Base-by-base conservation (phyloP, 257 asterid species). In the Nicotiana tabacum region DNA sequence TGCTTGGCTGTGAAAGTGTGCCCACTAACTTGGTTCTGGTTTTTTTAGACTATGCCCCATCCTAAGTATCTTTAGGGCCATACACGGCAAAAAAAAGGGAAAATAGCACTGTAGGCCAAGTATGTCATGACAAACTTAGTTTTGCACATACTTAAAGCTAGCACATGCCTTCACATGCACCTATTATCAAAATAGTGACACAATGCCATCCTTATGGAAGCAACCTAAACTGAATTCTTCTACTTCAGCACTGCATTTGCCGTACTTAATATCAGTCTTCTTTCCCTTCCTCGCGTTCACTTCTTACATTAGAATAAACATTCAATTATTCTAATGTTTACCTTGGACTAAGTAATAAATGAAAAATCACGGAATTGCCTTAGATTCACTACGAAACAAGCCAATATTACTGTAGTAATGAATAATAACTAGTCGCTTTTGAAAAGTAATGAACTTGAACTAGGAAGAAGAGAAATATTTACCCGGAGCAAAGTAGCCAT, bases 401-500 rank as follows among this genome's bases (percentile, higher is more conserved):
- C 13, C 37, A 79, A 37, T 65, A 15, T 35, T 60, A 30, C 30
- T 29, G 39, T 12, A 12, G 4, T 11, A 29, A 30, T 30, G 61
- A 46, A 27, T 13, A 9, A 48, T 48, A 74, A 67, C 60, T 77
- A 16, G 10, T 12, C 2, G 70, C 2, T 32, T 77, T 82, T 32
- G 7, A 7, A 10, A 78, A 30, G 8, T n/a, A 64, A 27, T 58
- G n/a, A 56, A 39, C 16, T 74, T 84, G 83, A 9, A 77, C 29
- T 70, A 30, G 16, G 27, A 39, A 78, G 33, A 77, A 10, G 16
- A 62, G n/a, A 57, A 61, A 56, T 84, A 16, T 81, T 27, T 90
- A 92, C 98, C 97, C 56, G 98, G 98, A 39, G 98, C 97, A 80
- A 94, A 90, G 87, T 94, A 94, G 58, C 98, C 98, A 56, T 94